Evolutionary conservation across 164 flowering plant genomes (phyloP).

Genomic region (Tinospora cordifolia): DNA sequence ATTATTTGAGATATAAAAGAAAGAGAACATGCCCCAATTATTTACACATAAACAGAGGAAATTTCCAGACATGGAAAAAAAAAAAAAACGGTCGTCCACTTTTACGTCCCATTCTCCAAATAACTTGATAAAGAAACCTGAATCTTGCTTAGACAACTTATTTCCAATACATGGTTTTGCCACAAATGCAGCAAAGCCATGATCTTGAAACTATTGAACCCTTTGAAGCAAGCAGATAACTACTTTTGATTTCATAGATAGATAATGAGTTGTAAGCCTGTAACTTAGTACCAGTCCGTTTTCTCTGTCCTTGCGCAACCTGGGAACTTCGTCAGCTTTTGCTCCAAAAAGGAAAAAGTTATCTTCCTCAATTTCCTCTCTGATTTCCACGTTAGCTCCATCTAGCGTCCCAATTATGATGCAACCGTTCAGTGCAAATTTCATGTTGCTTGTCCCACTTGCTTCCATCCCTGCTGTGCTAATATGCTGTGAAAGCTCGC

Average conservation of each 20-base stretch:
- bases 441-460: slow-evolving; percentile 99
- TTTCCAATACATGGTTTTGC: no score
- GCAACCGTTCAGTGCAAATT: slow-evolving; percentile 94
- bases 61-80: neutral
- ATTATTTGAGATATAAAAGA: no score
- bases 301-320: slow-evolving; percentile 84
- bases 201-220: neutral
- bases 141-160: no score
- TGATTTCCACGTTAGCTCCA: slow-evolving; percentile 97
- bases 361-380: slow-evolving; percentile 86
- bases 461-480: slow-evolving; percentile 99
- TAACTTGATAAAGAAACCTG: neutral
- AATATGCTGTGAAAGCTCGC: slow-evolving; percentile 95
- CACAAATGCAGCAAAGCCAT: no score
- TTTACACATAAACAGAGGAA: neutral
- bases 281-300: slow-evolving; percentile 58
- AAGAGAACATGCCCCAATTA: no score
- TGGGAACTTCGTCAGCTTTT: slow-evolving; percentile 80
- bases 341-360: slow-evolving; percentile 98
- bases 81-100: neutral
- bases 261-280: neutral
- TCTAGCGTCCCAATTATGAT: slow-evolving; percentile 93
- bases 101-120: neutral
- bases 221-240: neutral
- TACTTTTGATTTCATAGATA: neutral